Evolutionary conservation across 2,329 filamentous ascomycete genomes (phyloP).

Genomic region (Diaporthe citrichinensis): DNA sequence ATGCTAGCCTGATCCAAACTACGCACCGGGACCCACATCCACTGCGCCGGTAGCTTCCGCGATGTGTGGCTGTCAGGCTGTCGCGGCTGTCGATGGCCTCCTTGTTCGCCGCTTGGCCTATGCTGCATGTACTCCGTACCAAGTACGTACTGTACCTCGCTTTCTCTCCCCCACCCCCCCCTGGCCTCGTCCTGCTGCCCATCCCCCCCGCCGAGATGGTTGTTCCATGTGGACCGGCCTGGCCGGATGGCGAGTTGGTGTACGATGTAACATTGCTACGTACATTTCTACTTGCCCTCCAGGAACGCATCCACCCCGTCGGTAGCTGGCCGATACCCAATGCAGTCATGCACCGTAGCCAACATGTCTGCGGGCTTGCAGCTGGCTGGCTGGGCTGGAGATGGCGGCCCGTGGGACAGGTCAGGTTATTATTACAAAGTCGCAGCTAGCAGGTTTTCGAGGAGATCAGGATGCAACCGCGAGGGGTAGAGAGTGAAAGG

Average conservation of each 20-base stretch:
- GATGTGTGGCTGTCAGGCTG: constrained; percentile 19
- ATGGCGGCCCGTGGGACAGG: too few relatives aligned
- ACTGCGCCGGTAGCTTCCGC: constrained; percentile 26
- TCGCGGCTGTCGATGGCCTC: constrained; percentile 15
- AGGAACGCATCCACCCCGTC: constrained; percentile 22
- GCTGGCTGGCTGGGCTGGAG: neutral
- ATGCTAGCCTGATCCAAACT: constrained; percentile 9
- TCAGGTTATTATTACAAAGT: neutral
- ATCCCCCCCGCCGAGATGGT: neutral
- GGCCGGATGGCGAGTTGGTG: constrained; percentile 1
- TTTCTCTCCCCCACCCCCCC: too few relatives aligned
- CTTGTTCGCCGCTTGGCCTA: neutral
- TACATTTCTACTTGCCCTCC: neutral
- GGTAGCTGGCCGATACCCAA: neutral
- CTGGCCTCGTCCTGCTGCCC: neutral
- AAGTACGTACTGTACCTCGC: neutral
- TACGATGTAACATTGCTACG: constrained; percentile 15
- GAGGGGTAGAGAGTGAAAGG: neutral
- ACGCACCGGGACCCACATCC: neutral
- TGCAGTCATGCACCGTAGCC: too few relatives aligned
- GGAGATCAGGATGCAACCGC: neutral
- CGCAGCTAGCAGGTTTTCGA: neutral
- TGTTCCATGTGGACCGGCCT: constrained; percentile 6
- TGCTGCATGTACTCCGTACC: neutral
- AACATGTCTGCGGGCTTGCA: neutral